phyloP scores from a whole-genome alignment of 306 rosid genomes.

The Hylodesmum podocarpum region DNA sequence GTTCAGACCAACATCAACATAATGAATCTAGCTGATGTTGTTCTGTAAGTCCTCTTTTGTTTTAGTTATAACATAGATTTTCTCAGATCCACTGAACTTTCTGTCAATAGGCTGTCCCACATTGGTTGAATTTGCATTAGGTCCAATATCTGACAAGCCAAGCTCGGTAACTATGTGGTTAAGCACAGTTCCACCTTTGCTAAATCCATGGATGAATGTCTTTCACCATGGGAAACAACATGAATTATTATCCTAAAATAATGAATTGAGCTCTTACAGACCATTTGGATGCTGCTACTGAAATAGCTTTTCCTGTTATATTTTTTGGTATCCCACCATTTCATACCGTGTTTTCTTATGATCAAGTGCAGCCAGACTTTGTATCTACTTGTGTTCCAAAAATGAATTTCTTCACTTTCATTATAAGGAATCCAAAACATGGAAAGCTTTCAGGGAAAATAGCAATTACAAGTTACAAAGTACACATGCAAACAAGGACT shows the following conservation, averaged over 20 bases:
- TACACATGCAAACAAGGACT: background rate
- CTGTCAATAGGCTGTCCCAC: conserved; percentile 26
- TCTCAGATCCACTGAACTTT: conserved; percentile 19
- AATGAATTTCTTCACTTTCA: conserved; percentile 49
- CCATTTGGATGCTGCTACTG: too few relatives aligned
- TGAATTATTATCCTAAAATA: too few relatives aligned
- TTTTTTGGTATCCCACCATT: too few relatives aligned
- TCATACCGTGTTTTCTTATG: too few relatives aligned
- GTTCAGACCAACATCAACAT: conserved; percentile 87
- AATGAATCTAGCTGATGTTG: conserved; percentile 74
- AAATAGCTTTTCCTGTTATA: too few relatives aligned
- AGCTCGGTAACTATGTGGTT: conserved; percentile 84
- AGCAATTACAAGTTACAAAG: background rate
- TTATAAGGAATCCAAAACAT: conserved; percentile 9
- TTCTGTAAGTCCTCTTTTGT: conserved; percentile 52
- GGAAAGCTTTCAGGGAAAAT: background rate
- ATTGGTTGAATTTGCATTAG: conserved; percentile 6
- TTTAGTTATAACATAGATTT: conserved; percentile 39
- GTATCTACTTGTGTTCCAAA: conserved; percentile 32
- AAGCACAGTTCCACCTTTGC: conserved; percentile 89
- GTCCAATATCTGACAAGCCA: conserved; percentile 43
- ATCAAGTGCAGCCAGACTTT: background rate
- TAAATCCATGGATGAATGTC: conserved; percentile 76
- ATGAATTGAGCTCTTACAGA: too few relatives aligned
- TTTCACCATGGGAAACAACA: conserved; percentile 36